Conservation (phyloP, 2,329 filamentous ascomycete genomes). For the Aspergillus puulaauensis region DNA sequence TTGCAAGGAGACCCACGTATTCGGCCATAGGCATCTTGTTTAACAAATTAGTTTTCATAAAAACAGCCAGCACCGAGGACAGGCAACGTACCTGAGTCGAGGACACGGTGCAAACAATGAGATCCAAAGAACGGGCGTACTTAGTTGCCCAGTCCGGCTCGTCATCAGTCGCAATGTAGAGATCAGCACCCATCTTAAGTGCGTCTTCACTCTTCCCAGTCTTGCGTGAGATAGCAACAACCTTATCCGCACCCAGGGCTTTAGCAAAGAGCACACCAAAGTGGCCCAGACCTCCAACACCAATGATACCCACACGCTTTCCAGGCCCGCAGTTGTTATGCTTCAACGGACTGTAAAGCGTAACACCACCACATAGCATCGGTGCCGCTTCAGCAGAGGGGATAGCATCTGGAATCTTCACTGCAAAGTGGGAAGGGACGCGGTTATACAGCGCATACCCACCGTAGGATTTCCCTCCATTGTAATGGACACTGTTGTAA, state of each 20-base stretch:
- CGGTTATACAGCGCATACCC: slow-evolving; percentile 62
- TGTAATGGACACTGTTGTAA: slow-evolving; percentile 34
- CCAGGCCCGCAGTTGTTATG: slow-evolving; percentile 69
- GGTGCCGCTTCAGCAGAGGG: slow-evolving; percentile 59
- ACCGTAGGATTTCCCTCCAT: slow-evolving; percentile 65
- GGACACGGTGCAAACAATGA: slow-evolving; percentile 59
- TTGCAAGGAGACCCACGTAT: slow-evolving; percentile 61
- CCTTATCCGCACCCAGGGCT: slow-evolving; percentile 67
- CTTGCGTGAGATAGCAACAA: slow-evolving; percentile 57
- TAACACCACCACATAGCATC: slow-evolving; percentile 78
- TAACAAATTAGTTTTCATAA: background rate
- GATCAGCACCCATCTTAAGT: slow-evolving; percentile 55
- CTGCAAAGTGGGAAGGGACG: slow-evolving; percentile 57
- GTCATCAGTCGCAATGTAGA: slow-evolving; percentile 58
- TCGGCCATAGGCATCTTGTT: slow-evolving; percentile 59
- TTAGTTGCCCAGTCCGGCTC: slow-evolving; percentile 54
- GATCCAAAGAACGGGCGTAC: slow-evolving; percentile 51
- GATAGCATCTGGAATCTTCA: slow-evolving; percentile 57
- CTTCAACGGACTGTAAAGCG: slow-evolving; percentile 68
- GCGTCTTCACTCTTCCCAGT: slow-evolving; percentile 53
- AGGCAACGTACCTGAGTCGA: slow-evolving; percentile 43
- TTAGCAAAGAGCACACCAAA: slow-evolving; percentile 70
- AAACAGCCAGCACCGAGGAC: background rate
- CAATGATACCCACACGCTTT: slow-evolving; percentile 70
- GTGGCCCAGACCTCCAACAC: slow-evolving; percentile 72